Conservation (phyloP, 2,329 filamentous ascomycete species). For the Ceratocystis alfenasii region DNA sequence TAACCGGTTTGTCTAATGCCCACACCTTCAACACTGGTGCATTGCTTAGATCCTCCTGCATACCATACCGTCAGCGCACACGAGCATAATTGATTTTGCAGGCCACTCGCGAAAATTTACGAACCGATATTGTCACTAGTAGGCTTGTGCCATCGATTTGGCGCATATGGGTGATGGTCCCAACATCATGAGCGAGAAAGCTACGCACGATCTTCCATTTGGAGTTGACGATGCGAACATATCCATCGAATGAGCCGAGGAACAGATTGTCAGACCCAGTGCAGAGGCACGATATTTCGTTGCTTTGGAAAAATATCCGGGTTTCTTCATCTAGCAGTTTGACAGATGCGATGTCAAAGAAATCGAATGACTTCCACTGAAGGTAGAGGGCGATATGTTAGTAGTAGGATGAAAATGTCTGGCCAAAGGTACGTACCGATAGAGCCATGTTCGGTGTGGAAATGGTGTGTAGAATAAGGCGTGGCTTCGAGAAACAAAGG, state of each 20-base stretch:
- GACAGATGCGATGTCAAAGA: conserved; percentile 90
- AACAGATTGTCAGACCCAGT: conserved; percentile 84
- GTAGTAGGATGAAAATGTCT: not conserved
- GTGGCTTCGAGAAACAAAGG: too few relatives aligned
- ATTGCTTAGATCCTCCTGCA: conserved; percentile 67
- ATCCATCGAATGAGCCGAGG: conserved; percentile 72
- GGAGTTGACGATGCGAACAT: conserved; percentile 75
- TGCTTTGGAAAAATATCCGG: conserved; percentile 66
- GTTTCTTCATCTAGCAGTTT: conserved; percentile 68
- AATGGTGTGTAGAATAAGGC: too few relatives aligned
- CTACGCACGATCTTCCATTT: conserved; percentile 75
- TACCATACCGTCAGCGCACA: not conserved
- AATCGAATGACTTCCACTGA: conserved; percentile 98
- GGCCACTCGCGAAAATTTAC: not conserved
- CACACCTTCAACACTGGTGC: conserved; percentile 94
- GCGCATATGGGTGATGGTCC: conserved; percentile 78
- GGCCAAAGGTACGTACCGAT: conserved; percentile 15
- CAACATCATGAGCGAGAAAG: conserved; percentile 75
- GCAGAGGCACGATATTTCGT: conserved; percentile 69
- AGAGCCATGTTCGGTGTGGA: conserved; percentile 17
- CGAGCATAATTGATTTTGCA: not conserved
- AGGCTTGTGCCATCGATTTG: conserved; percentile 80
- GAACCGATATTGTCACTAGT: conserved; percentile 64
- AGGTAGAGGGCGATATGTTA: not conserved
- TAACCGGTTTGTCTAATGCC: conserved; percentile 86